Conservation (phyloP, 192 early-diverging fungal species). For the Piromyces sp. region DNA sequence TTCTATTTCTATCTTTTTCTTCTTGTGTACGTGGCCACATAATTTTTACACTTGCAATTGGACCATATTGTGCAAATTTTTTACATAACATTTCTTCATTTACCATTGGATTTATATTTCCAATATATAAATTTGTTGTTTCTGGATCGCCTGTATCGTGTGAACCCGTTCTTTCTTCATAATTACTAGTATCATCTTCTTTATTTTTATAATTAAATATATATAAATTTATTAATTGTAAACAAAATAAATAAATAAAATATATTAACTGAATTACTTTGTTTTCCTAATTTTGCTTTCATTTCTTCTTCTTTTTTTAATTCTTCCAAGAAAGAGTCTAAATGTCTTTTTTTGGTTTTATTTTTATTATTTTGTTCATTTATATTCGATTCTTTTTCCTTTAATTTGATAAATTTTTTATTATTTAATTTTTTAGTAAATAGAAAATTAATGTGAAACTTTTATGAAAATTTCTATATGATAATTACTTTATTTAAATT, state of each 20-base stretch:
- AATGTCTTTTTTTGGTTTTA: constrained; percentile 48
- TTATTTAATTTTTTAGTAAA: too few species aligned
- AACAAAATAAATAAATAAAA: too few species aligned
- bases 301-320: constrained; percentile 39
- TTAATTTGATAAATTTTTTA: too few species aligned
- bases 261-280: background rate
- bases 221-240: too few species aligned
- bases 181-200: background rate
- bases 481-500: constrained; percentile 5
- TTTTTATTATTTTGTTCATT: constrained; percentile 17
- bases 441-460: too few species aligned
- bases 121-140: constrained; percentile 74
- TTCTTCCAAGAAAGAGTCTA: constrained; percentile 71
- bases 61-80: constrained; percentile 63
- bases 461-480: too few species aligned
- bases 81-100: constrained; percentile 55
- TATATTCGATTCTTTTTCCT: background rate
- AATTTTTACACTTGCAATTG: constrained; percentile 81
- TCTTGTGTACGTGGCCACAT: constrained; percentile 88
- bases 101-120: constrained; percentile 54
- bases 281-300: constrained; percentile 10
- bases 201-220: too few species aligned
- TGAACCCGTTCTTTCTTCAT: constrained; percentile 25
- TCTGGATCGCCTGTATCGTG: constrained; percentile 52
- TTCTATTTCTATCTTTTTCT: constrained; percentile 55